These are phyloP conservation scores for Solanum ossicruentum DNA, from an alignment of 257 asterid genomes.

Conservation along the genomic window DNA sequence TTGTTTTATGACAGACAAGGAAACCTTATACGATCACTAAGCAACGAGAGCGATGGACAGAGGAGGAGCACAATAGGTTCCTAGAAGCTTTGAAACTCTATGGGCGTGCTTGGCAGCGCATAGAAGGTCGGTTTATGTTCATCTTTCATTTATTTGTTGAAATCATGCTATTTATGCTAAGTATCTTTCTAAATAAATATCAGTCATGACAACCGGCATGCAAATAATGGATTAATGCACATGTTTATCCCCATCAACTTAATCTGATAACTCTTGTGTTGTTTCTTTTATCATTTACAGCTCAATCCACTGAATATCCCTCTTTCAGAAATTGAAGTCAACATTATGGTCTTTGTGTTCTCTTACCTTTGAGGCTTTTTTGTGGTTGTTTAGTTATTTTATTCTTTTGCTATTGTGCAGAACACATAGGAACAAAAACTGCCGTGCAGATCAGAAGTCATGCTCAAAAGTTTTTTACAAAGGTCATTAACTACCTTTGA, in stretches of 20 bases:
- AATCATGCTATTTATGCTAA: neutral
- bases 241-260: neutral
- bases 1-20: slow-evolving; percentile 46
- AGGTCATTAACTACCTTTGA: slow-evolving; percentile 43
- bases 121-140: slow-evolving; percentile 52
- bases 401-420: slow-evolving; percentile 52
- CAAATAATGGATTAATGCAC: neutral
- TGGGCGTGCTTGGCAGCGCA: slow-evolving; percentile 99
- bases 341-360: neutral
- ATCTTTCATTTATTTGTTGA: neutral
- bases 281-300: neutral
- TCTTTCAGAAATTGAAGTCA: neutral
- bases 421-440: slow-evolving; percentile 97
- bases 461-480: slow-evolving; percentile 95
- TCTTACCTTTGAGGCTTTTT: slow-evolving; percentile 13
- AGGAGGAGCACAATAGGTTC: slow-evolving; percentile 89
- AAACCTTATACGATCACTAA: slow-evolving; percentile 93
- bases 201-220: neutral
- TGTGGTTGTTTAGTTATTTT: slow-evolving; percentile 24
- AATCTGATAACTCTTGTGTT: neutral
- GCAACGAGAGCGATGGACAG: slow-evolving; percentile 99
- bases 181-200: neutral
- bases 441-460: slow-evolving; percentile 99
- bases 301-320: neutral
- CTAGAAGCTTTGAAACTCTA: slow-evolving; percentile 87